These are phyloP conservation scores for Eucalyptus polyanthemos DNA, from an alignment of 345 rosid species.

Conservation along the genomic window DNA sequence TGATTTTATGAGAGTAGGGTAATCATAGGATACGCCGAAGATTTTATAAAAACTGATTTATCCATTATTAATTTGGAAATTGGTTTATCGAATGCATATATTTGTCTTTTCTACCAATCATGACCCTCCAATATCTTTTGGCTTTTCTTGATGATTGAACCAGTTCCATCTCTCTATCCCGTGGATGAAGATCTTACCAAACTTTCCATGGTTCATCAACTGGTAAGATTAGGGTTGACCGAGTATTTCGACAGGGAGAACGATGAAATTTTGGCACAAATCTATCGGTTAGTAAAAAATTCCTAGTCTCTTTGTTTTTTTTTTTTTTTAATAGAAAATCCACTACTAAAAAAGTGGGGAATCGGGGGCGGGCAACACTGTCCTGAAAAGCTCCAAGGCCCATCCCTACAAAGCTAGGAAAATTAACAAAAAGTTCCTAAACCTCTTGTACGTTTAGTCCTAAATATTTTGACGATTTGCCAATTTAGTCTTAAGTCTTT, in stretches of 20 bases:
- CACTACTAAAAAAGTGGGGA: neutral
- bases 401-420: neutral
- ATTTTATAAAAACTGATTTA: too few species aligned
- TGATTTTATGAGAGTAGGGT: neutral
- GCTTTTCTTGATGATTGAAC: neutral
- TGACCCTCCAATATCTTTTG: neutral
- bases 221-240: constrained; percentile 36
- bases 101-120: neutral
- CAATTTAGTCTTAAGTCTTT: too few species aligned
- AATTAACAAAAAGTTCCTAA: too few species aligned
- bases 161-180: constrained; percentile 42
- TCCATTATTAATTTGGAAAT: neutral
- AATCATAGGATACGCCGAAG: neutral
- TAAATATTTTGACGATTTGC: too few species aligned
- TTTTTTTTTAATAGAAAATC: neutral
- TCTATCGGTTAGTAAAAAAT: constrained; percentile 15
- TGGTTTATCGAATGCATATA: neutral
- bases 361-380: neutral
- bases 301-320: neutral
- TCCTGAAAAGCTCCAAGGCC: neutral
- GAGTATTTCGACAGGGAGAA: constrained; percentile 37
- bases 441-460: too few species aligned
- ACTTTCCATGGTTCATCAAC: constrained; percentile 32
- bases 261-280: constrained; percentile 18
- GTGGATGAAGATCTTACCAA: constrained; percentile 38